Evolutionary conservation across 208 protist genomes (phyloP).

Genomic region (Trypanosoma scelopori): DNA sequence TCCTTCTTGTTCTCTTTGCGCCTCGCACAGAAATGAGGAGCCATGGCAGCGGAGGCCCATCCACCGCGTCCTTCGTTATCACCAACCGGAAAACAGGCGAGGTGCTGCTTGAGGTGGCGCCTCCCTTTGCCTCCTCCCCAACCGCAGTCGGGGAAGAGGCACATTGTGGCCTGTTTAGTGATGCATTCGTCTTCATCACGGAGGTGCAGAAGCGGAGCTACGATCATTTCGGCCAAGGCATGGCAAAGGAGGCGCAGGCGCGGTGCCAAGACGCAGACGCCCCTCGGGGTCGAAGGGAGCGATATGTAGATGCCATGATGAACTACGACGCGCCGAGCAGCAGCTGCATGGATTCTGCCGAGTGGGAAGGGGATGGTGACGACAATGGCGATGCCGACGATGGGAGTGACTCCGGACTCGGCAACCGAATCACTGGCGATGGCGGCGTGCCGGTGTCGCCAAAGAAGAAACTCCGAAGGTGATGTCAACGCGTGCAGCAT

Average conservation of each 20-base stretch:
- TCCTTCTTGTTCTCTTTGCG: constrained; percentile 8
- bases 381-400: constrained; percentile 11
- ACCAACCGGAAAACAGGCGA: constrained; percentile 25
- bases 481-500: background rate
- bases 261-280: background rate
- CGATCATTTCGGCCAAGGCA: constrained; percentile 54
- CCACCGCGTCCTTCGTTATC: constrained; percentile 17
- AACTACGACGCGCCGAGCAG: constrained; percentile 8
- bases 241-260: constrained; percentile 27
- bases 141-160: background rate
- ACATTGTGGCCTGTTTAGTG: constrained; percentile 33
- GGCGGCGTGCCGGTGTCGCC: background rate
- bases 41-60: background rate
- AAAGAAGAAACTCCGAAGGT: background rate
- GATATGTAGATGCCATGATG: constrained; percentile 19
- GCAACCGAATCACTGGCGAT: constrained; percentile 1
- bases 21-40: background rate
- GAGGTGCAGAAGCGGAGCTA: constrained; percentile 60
- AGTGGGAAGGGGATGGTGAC: constrained; percentile 23
- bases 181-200: constrained; percentile 47
- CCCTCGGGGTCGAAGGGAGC: background rate
- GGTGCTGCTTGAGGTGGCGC: constrained; percentile 30
- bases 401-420: background rate
- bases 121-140: background rate
- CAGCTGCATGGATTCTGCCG: constrained; percentile 22